A percentile compares a stretch with the other conserved stretches of the same genome.
phyloP scores from a whole-genome alignment of 2,329 filamentous ascomycete genomes.

The Fusarium sterilihyphosum region DNA sequence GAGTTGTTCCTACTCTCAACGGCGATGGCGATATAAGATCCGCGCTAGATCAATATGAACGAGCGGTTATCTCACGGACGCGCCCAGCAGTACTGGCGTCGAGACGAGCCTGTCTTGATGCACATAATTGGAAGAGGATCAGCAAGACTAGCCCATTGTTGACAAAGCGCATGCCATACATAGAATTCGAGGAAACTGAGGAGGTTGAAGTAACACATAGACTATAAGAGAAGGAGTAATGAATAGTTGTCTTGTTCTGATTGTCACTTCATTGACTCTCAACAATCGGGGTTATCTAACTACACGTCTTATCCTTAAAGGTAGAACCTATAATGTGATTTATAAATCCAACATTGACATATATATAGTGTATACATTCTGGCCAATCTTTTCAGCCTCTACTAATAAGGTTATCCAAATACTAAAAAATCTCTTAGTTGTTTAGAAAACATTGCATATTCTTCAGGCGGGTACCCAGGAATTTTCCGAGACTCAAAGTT shows the following conservation, averaged over 20 bases:
- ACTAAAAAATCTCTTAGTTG: no score
- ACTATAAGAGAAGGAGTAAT: neutral
- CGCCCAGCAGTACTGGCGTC: conserved; percentile 60
- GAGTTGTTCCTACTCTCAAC: conserved; percentile 37
- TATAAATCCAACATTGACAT: neutral
- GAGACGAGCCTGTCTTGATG: conserved; percentile 63
- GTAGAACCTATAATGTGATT: no score
- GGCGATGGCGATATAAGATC: conserved; percentile 29
- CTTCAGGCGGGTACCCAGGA: no score
- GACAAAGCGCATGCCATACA: conserved; percentile 49
- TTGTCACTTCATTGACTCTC: no score
- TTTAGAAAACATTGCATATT: no score
- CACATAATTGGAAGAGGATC: conserved; percentile 60
- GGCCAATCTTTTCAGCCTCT: neutral
- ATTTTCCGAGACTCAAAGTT: neutral
- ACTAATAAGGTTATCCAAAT: no score
- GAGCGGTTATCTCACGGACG: conserved; percentile 54
- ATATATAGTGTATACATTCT: neutral
- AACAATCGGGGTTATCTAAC: neutral
- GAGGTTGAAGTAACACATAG: neutral
- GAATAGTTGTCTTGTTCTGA: neutral
- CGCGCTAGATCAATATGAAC: conserved; percentile 55
- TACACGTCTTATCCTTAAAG: neutral
- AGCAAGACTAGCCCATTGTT: conserved; percentile 49
- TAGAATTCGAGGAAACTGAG: neutral